A percentile compares a stretch with the other conserved stretches of the same genome.
These are phyloP conservation scores for Priceomyces carsonii DNA, from an alignment of 805 yeast genomes.

Conservation along the genomic window DNA sequence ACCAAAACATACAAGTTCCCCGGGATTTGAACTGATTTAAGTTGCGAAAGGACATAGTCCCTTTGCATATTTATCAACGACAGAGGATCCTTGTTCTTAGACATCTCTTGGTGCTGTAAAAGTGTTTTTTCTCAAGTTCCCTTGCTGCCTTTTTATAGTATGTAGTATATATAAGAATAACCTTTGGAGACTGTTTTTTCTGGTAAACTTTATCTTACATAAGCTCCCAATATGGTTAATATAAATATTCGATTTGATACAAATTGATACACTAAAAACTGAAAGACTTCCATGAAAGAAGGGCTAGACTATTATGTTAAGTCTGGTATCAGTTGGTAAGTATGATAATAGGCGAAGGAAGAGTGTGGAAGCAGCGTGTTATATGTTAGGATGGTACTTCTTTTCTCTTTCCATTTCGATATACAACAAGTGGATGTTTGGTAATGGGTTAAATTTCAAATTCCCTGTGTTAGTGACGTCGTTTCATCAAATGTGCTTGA, in stretches of 20 bases:
- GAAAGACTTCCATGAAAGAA: neutral
- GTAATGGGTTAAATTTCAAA: conserved; percentile 70
- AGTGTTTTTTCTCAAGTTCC: neutral
- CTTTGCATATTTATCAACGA: conserved; percentile 31
- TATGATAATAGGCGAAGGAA: neutral
- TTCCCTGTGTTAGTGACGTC: conserved; percentile 86
- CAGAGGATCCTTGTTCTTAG: conserved; percentile 23
- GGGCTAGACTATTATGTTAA: conserved; percentile 1
- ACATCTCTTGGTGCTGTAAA: conserved; percentile 10
- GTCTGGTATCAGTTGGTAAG: no score
- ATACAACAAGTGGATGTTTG: conserved; percentile 98
- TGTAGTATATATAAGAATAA: neutral
- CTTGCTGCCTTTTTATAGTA: neutral
- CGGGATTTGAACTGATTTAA: conserved; percentile 28
- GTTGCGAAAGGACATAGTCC: conserved; percentile 28
- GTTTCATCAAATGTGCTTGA: conserved; percentile 75
- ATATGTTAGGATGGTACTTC: conserved; percentile 63
- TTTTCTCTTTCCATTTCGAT: conserved; percentile 70
- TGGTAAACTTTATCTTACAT: no score
- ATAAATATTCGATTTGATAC: no score
- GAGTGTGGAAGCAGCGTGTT: conserved; percentile 23
- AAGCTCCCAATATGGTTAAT: no score
- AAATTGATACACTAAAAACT: no score
- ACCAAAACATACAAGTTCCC: conserved; percentile 44
- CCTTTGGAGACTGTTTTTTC: no score